Evolutionary conservation across 768 basidiomycete species (phyloP), one percentile per base, ranked within the genome.

Genomic region (Chalciporus sphaerocephalus): DNA sequence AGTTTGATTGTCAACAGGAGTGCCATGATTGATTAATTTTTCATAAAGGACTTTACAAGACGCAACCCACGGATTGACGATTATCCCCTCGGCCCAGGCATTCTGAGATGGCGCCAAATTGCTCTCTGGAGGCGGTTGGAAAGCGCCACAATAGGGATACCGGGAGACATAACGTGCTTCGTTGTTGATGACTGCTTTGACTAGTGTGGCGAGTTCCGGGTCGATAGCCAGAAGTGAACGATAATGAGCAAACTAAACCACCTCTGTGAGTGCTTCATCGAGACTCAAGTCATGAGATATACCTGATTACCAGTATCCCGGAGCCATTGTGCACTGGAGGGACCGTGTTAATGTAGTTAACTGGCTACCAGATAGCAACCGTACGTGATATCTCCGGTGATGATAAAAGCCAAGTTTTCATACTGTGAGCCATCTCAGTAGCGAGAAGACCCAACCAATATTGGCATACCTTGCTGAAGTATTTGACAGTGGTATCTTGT

Each of bases 261-360:
- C 32, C 10, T 30, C 22, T 27, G 30, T 54, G 38, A 52, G 28
- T 22, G 17, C 11, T n/a, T 12, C 22, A 17, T 3, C 18, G 30
- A 21, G 32, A 23, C 23, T 38, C 30, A 11, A n/a, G 5, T 18
- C 27, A 24, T 21, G 4, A 23, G 24, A 56, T 65, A 22, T 43
- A 82, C 84, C 67, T 87, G 86, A 58, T 89, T 90, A 20, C 79
- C 83, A 17, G 87, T 86, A 58, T 90, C 87, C 40, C 87, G 82
- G 28, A 90, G 72, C 87, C 87, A 90, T 57, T 89, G 87, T 3
- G 87, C 87, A 24, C 86, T 89, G 47, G 32, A 34, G 39, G 38
- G 32, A 46, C 4, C 33, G 33, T 30, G 28, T 60, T 25, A 57
- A 41, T 27, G 15, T 3, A 24, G 43, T 35, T n/a, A 16, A 30